Conservation (phyloP, 2,329 filamentous ascomycete species). For the Trichoderma sp. region DNA sequence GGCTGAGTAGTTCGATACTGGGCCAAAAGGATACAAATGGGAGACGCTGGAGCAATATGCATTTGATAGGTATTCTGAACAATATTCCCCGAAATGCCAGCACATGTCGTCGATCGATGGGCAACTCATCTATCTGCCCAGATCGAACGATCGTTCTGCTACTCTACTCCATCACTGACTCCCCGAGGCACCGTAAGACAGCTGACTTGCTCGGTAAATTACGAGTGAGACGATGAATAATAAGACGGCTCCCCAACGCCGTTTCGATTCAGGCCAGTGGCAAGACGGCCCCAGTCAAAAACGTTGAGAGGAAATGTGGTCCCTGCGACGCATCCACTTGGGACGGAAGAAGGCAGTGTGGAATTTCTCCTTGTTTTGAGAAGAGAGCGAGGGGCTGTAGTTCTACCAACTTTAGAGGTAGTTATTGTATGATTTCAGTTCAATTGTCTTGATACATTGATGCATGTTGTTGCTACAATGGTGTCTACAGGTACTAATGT, state of each 20-base stretch:
- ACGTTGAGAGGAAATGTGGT: conserved; percentile 8
- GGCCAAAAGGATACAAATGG: not conserved
- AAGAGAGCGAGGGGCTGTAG: not conserved
- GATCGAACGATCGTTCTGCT: not conserved
- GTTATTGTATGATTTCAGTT: not conserved
- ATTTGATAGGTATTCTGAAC: not conserved
- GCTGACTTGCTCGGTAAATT: not conserved
- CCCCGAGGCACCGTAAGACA: not conserved
- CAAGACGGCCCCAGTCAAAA: conserved; percentile 5
- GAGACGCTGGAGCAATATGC: not conserved
- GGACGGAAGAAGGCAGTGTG: not conserved
- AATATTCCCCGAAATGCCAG: not conserved
- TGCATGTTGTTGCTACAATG: not conserved
- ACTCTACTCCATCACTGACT: not conserved
- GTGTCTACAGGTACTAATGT: not conserved
- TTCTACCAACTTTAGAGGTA: not conserved
- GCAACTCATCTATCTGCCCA: not conserved
- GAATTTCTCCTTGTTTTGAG: not conserved
- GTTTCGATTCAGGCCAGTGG: not conserved
- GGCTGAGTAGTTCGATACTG: not conserved
- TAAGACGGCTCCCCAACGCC: not conserved
- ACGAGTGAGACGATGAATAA: not conserved
- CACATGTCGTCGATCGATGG: not conserved
- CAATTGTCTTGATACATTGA: not conserved
- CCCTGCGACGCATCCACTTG: conserved; percentile 3